phyloP scores from a whole-genome alignment of 2,329 filamentous ascomycete genomes.

The Fusarium sarcochroum region DNA sequence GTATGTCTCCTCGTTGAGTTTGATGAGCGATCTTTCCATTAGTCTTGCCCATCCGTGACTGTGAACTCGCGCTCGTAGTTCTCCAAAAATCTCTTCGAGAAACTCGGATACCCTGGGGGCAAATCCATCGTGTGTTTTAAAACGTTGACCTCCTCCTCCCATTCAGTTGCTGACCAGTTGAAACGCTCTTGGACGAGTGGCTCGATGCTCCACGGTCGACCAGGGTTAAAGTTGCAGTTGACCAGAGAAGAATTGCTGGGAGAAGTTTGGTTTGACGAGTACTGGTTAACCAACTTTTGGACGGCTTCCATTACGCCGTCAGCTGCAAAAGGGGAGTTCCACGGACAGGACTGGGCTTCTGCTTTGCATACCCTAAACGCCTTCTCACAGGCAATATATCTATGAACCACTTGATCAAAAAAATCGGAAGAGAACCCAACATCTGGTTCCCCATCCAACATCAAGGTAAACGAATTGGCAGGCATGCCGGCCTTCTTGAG shows the following conservation, averaged over 20 bases:
- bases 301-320: neutral
- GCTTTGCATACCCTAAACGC: neutral
- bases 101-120: neutral
- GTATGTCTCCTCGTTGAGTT: too few species aligned
- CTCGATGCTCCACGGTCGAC: slow-evolving; percentile 2
- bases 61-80: too few species aligned
- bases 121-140: neutral
- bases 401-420: slow-evolving; percentile 4
- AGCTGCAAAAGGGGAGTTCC: too few species aligned
- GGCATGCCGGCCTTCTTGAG: slow-evolving; percentile 8
- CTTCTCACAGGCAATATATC: neutral
- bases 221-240: slow-evolving; percentile 5
- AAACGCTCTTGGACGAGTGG: neutral
- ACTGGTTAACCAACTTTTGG: neutral
- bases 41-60: too few species aligned
- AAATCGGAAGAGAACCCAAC: neutral
- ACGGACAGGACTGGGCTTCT: too few species aligned
- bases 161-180: neutral
- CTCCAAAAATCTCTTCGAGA: too few species aligned
- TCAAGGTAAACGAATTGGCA: slow-evolving; percentile 1
- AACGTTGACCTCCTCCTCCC: neutral
- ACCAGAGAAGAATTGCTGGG: too few species aligned
- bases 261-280: neutral
- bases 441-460: slow-evolving; percentile 4
- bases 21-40: too few species aligned